Base-by-base conservation (phyloP, 2,329 filamentous ascomycete genomes). In the Aspergillus hiratsukae region DNA sequence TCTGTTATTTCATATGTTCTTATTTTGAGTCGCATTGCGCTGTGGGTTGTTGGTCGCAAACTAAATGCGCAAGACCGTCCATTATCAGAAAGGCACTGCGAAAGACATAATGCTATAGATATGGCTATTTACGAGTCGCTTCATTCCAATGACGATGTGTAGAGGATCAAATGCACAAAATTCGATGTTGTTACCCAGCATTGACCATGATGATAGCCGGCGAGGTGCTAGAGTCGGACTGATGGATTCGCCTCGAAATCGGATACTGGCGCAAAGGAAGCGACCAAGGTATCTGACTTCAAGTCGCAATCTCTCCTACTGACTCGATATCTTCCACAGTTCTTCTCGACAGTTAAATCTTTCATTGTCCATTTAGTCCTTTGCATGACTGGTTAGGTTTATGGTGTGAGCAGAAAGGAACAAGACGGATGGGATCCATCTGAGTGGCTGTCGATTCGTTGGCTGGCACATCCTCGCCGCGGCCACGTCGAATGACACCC, bases 401-500 rank as follows among this genome's bases (percentile, higher is more conserved):
- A 25, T 23, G 19, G 43, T 27, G 43, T 46, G 43, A 46, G 43
- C 43, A 46, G 11, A 25, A 46, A 46, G 23, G 43, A 23, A 46
- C 21, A 10, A 27, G 4, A 23, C 41, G 41, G 11, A 46, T 14
- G 11, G 43, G 43, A 27, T 46, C 19, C 19, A 54, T 29, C 23
- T 48, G n/a, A 62, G 57, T 59, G 57, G 59, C 51, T 61, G 43
- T 46, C 64, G 57, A 64, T 53, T 61, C 60, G 60, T 58, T 57
- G 56, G 59, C 55, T 59, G 63, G 62, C 59, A 58, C 57, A 52
- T 57, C 52, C 51, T 62, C 65, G 66, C 64, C 67, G 61, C 59
- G 67, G 67, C 67, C 67, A 69, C 67, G 67, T 70, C 67, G 65
- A 68, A 64, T 61, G 61, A 62, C 58, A 56, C 58, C 57, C 58